These are phyloP conservation scores for Cladobotryum protrusum DNA, from an alignment of 2,329 filamentous ascomycete species.

Conservation along the genomic window DNA sequence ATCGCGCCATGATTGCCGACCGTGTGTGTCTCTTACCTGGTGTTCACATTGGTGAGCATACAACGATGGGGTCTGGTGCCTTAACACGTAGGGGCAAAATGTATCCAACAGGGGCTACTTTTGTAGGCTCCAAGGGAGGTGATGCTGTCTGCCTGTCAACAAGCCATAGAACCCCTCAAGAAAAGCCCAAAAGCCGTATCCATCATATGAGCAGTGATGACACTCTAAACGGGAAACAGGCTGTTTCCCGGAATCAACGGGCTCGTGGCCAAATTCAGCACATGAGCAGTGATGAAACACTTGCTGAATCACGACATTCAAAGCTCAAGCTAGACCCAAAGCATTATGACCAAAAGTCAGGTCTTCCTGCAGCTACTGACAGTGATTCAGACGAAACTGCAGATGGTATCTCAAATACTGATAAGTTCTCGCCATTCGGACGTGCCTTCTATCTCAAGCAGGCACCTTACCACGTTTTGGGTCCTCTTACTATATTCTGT, in stretches of 20 bases:
- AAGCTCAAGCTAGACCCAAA: constrained; percentile 6
- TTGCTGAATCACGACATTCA: constrained; percentile 10
- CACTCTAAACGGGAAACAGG: constrained; percentile 11
- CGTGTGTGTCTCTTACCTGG: constrained; percentile 48
- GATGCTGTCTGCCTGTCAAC: constrained; percentile 39
- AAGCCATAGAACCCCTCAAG: constrained; percentile 10
- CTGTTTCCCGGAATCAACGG: background rate
- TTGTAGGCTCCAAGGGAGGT: constrained; percentile 46
- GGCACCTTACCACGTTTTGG: constrained; percentile 45
- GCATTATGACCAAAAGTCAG: background rate
- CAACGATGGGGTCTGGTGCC: constrained; percentile 49
- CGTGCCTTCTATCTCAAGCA: constrained; percentile 48
- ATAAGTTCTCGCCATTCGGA: constrained; percentile 41
- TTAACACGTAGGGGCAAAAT: constrained; percentile 39
- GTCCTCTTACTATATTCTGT: constrained; percentile 40
- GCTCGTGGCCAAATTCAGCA: constrained; percentile 1
- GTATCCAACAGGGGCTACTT: constrained; percentile 42
- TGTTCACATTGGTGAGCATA: constrained; percentile 40
- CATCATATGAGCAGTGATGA: constrained; percentile 22
- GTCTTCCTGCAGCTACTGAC: constrained; percentile 14
- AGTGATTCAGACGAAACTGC: constrained; percentile 13
- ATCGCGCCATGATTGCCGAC: constrained; percentile 51
- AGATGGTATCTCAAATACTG: background rate
- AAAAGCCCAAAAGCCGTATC: constrained; percentile 11
- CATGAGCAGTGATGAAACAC: background rate